Evolutionary conservation across 176 grass and related monocot genomes (phyloP).

Genomic region (Aegilops umbellulata): DNA sequence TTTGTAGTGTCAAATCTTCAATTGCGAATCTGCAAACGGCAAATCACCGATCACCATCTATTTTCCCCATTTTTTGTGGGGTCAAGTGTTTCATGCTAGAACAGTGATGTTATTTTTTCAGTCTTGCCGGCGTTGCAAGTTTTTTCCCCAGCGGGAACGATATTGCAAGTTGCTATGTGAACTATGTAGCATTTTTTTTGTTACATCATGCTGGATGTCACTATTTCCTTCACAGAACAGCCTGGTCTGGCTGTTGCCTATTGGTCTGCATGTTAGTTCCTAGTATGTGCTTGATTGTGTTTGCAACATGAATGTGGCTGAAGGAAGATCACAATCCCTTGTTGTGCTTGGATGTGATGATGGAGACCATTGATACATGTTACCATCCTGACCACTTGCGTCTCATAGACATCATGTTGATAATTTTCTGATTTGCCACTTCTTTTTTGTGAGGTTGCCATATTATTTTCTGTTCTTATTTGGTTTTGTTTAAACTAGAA

Average conservation of each 20-base stretch:
- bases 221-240: background rate
- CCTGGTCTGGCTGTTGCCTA: background rate
- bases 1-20: background rate
- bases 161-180: background rate
- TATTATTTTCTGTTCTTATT: background rate
- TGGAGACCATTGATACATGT: background rate
- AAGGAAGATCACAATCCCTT: background rate
- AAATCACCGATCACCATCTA: background rate
- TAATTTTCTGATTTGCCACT: background rate
- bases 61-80: background rate
- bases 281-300: background rate
- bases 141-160: background rate
- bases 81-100: slow-evolving; percentile 17
- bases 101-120: background rate
- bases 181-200: slow-evolving; percentile 9
- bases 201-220: background rate
- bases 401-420: background rate
- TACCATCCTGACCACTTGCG: background rate
- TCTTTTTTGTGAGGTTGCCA: background rate
- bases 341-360: background rate
- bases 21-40: background rate
- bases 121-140: background rate
- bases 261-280: background rate
- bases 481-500: background rate
- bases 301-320: background rate